Evolutionary conservation across 768 basidiomycete genomes (phyloP).

Genomic region (Lactifluus echinatus): DNA sequence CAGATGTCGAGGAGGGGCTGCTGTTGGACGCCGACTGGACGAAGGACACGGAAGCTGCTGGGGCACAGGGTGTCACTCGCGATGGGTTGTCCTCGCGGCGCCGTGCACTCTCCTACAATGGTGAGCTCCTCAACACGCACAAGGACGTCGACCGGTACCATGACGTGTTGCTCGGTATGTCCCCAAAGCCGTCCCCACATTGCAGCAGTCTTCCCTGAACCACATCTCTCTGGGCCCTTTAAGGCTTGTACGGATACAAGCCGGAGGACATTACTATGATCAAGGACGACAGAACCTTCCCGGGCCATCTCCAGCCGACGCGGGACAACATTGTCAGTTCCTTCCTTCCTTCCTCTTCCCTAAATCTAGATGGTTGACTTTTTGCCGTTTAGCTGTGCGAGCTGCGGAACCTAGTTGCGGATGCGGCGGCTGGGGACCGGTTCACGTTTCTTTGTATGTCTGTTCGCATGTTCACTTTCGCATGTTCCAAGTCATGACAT

Average conservation of each 20-base stretch:
- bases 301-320: constrained; percentile 12
- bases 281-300: constrained; percentile 5
- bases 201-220: no score
- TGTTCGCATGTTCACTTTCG: background rate
- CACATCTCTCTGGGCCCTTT: no score
- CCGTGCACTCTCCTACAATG: constrained; percentile 16
- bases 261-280: constrained; percentile 15
- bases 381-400: constrained; percentile 6
- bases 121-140: constrained; percentile 18
- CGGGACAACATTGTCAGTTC: constrained; percentile 16
- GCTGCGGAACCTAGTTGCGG: constrained; percentile 16
- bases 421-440: constrained; percentile 22
- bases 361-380: background rate
- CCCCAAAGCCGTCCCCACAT: no score
- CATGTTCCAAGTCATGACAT: background rate
- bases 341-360: background rate
- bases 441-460: constrained; percentile 25
- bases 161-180: no score
- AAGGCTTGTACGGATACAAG: constrained; percentile 11
- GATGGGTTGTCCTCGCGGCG: background rate
- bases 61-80: background rate
- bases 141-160: constrained; percentile 18
- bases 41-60: background rate
- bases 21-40: no score
- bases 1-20: background rate